Conservation (phyloP, 441 rosid species). For the Adansonia gregorii region DNA sequence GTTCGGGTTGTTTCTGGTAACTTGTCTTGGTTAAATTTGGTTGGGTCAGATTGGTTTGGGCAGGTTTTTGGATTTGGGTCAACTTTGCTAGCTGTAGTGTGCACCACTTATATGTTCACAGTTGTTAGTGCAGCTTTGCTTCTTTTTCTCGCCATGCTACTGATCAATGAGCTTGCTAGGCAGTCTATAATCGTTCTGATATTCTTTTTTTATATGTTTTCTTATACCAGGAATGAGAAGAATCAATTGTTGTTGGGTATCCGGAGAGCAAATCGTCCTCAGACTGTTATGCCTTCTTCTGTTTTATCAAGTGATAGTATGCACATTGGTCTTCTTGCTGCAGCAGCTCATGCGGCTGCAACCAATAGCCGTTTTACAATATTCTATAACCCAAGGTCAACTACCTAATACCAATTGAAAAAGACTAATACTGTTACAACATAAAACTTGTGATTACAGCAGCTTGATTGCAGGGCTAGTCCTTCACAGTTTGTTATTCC, state of each 20-base stretch:
- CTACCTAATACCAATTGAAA: background rate
- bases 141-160: background rate
- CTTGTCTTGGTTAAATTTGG: background rate
- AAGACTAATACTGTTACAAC: background rate
- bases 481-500: constrained; percentile 78
- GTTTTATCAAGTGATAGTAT: constrained; percentile 76
- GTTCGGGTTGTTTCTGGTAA: background rate
- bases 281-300: constrained; percentile 76
- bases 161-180: background rate
- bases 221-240: constrained; percentile 58
- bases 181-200: background rate
- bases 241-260: constrained; percentile 70
- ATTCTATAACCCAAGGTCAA: constrained; percentile 70
- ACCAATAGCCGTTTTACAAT: constrained; percentile 77
- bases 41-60: background rate
- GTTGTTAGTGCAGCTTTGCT: background rate
- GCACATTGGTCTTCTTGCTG: constrained; percentile 80
- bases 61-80: background rate
- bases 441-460: constrained; percentile 5
- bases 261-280: constrained; percentile 69
- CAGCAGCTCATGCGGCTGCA: constrained; percentile 78
- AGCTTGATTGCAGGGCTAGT: constrained; percentile 57
- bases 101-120: too few species aligned
- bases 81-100: too few species aligned
- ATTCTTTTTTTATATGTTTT: background rate